A percentile compares a stretch with the other conserved stretches of the same genome.
Conservation (phyloP, 2,329 filamentous ascomycete genomes). For the Colletotrichum tamarilloi region DNA sequence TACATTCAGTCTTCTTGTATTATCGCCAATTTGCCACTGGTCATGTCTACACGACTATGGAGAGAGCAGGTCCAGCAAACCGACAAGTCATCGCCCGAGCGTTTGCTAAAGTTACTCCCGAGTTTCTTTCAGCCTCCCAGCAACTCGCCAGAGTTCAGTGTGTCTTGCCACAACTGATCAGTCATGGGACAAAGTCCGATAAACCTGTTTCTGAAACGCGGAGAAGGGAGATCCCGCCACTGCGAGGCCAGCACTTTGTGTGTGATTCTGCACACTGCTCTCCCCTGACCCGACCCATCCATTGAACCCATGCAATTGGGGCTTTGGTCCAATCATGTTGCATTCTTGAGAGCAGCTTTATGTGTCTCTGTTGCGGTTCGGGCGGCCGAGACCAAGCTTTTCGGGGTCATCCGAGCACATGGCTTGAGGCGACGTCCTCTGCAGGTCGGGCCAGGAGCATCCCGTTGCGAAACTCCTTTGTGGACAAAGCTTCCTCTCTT, state of each 20-base stretch:
- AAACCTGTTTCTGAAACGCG: slow-evolving; percentile 36
- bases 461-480: background rate
- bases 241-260: background rate
- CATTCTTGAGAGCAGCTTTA: slow-evolving; percentile 9
- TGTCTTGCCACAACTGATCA: background rate
- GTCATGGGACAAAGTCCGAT: slow-evolving; percentile 9
- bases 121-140: background rate
- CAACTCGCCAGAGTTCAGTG: background rate
- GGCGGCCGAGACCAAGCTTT: slow-evolving; percentile 11
- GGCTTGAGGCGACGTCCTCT: background rate
- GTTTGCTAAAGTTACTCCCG: background rate
- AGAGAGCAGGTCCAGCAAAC: background rate
- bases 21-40: background rate
- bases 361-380: slow-evolving; percentile 19
- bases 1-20: background rate
- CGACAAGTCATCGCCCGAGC: background rate
- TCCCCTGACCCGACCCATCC: background rate
- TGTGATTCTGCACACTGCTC: background rate
- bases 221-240: slow-evolving; percentile 32
- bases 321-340: slow-evolving; percentile 8
- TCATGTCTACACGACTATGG: background rate
- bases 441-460: background rate
- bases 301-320: slow-evolving; percentile 5
- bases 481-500: slow-evolving; percentile 8
- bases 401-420: slow-evolving; percentile 8